These are phyloP conservation scores for Solanum habrochaites DNA, from an alignment of 257 asterid species.

Conservation along the genomic window DNA sequence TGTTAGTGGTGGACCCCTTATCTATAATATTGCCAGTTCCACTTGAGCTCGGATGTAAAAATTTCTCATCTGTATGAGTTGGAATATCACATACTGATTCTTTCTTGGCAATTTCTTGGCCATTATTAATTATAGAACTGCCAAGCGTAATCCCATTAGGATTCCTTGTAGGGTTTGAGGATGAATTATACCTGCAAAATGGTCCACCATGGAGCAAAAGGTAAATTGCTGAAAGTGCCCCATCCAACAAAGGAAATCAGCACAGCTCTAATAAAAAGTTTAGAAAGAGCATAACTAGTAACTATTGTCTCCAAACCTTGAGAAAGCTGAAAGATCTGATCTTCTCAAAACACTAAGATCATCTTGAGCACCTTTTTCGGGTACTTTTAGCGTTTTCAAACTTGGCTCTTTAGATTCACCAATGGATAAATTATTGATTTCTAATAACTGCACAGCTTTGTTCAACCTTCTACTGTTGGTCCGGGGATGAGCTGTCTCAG, in stretches of 20 bases:
- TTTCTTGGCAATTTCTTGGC: constrained; percentile 39
- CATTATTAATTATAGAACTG: constrained; percentile 34
- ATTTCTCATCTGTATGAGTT: constrained; percentile 26
- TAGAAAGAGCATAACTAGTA: constrained; percentile 1
- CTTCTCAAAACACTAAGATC: constrained; percentile 47
- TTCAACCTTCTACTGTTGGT: constrained; percentile 12
- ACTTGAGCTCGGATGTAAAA: constrained; percentile 39
- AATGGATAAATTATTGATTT: constrained; percentile 10
- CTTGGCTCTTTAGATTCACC: constrained; percentile 40
- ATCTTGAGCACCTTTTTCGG: constrained; percentile 31
- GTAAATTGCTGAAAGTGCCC: neutral
- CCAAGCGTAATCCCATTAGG: constrained; percentile 36
- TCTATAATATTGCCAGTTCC: constrained; percentile 44
- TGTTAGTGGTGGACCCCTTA: constrained; percentile 55
- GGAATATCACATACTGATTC: constrained; percentile 29
- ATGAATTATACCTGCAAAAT: constrained; percentile 52
- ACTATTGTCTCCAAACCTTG: constrained; percentile 43
- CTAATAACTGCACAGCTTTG: constrained; percentile 31
- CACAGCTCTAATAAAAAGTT: constrained; percentile 15
- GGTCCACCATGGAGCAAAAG: constrained; percentile 24
- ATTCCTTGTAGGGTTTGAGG: constrained; percentile 34
- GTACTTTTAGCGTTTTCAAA: constrained; percentile 49
- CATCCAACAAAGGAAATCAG: constrained; percentile 9
- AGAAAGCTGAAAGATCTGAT: constrained; percentile 75
- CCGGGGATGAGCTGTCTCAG: constrained; percentile 11